phyloP scores from a whole-genome alignment of 1,139 yeast species.

The Saccharomyces pastorianus region DNA sequence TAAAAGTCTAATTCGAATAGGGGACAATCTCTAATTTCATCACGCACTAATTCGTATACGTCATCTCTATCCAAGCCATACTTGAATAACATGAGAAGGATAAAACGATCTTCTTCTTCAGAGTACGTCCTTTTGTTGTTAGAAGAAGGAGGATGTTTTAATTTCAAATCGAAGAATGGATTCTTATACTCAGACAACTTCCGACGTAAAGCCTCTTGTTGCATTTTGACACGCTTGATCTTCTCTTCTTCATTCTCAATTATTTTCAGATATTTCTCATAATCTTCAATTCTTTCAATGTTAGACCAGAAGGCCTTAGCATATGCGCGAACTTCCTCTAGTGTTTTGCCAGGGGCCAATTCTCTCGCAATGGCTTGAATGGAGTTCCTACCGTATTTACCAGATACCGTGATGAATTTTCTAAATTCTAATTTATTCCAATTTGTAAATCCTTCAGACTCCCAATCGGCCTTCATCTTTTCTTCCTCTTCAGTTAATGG shows the following conservation, averaged over 20 bases:
- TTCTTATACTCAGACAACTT: conserved; percentile 52
- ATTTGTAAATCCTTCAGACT: conserved; percentile 50
- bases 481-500: conserved; percentile 66
- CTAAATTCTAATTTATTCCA: conserved; percentile 72
- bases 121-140: conserved; percentile 52
- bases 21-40: conserved; percentile 52
- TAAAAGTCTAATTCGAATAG: conserved; percentile 65
- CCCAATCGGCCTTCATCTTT: conserved; percentile 44
- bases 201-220: conserved; percentile 58
- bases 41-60: conserved; percentile 54
- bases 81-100: conserved; percentile 55
- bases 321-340: conserved; percentile 61
- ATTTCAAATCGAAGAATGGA: conserved; percentile 56
- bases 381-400: conserved; percentile 63
- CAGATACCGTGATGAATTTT: conserved; percentile 51
- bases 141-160: conserved; percentile 57
- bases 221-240: conserved; percentile 47
- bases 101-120: conserved; percentile 67
- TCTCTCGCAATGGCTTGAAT: conserved; percentile 54
- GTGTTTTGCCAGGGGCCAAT: conserved; percentile 48
- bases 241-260: conserved; percentile 75
- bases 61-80: conserved; percentile 61
- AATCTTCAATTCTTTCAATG: conserved; percentile 60
- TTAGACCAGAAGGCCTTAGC: conserved; percentile 61
- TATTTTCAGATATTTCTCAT: conserved; percentile 55